Evolutionary conservation across 2,329 filamentous ascomycete species (phyloP).

Genomic region (Bipolaris sorokiniana): DNA sequence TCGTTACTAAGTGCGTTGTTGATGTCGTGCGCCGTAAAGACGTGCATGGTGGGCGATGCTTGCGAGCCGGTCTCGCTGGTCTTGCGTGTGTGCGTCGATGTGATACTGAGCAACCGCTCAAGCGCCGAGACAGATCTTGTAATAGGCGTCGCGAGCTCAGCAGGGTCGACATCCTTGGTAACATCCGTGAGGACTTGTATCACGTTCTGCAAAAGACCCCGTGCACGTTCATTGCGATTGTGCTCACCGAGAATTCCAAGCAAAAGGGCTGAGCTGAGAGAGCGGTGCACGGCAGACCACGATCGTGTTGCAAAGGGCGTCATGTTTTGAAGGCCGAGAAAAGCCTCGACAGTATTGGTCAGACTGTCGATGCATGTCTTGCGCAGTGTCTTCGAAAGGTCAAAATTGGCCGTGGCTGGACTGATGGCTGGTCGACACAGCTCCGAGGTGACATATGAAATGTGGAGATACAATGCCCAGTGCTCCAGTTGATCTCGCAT

Average conservation of each 20-base stretch:
- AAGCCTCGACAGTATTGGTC: constrained; percentile 64
- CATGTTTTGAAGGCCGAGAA: constrained; percentile 64
- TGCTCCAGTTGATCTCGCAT: constrained; percentile 64
- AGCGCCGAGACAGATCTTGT: constrained; percentile 56
- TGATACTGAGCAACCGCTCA: constrained; percentile 50
- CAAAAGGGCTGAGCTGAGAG: constrained; percentile 53
- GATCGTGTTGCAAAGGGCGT: constrained; percentile 53
- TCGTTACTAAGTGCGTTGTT: constrained; percentile 46
- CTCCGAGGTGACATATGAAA: constrained; percentile 67
- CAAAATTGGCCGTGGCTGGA: constrained; percentile 53
- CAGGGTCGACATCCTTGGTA: constrained; percentile 54
- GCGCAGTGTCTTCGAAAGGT: constrained; percentile 57
- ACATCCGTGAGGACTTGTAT: constrained; percentile 56
- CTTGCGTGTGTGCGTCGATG: constrained; percentile 28
- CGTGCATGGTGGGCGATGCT: constrained; percentile 39
- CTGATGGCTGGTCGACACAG: constrained; percentile 67
- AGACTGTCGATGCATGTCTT: constrained; percentile 63
- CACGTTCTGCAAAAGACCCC: constrained; percentile 54
- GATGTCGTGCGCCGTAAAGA: constrained; percentile 47
- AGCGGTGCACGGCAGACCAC: constrained; percentile 54
- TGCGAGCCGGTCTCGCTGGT: constrained; percentile 40
- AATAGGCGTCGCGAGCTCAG: constrained; percentile 56
- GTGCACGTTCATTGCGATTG: constrained; percentile 54
- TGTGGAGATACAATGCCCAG: constrained; percentile 66
- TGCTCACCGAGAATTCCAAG: constrained; percentile 55